These are phyloP conservation scores for Selaginella tamariscina DNA, from an alignment of 75 land plant genomes.

Conservation along the genomic window DNA sequence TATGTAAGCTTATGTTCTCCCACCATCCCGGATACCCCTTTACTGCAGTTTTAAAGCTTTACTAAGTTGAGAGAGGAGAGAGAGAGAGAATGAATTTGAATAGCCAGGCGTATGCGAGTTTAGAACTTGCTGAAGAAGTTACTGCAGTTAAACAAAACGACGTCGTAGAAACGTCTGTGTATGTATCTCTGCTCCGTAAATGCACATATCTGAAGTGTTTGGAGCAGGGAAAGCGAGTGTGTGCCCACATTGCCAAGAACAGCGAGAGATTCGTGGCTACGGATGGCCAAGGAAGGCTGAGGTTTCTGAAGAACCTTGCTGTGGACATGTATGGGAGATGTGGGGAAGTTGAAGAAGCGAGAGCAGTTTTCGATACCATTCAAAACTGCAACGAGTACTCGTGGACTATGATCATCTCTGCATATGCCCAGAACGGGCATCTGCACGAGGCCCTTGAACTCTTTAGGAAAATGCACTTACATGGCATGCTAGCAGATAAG, in stretches of 20 bases:
- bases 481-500: background rate
- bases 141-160: background rate
- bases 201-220: background rate
- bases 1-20: too few species aligned
- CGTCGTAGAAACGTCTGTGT: background rate
- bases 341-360: conserved; percentile 5
- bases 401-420: conserved; percentile 4
- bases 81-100: too few species aligned
- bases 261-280: background rate
- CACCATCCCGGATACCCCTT: too few species aligned
- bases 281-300: background rate
- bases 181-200: background rate
- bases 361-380: background rate
- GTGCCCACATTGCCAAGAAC: background rate
- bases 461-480: background rate
- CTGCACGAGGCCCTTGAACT: background rate
- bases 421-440: conserved; percentile 9
- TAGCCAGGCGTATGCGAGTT: too few species aligned
- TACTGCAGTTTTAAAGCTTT: too few species aligned
- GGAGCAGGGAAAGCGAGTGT: background rate
- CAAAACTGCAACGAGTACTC: background rate
- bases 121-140: background rate
- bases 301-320: background rate
- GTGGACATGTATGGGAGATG: conserved; percentile 10
- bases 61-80: too few species aligned